Evolutionary conservation across 192 early-diverging fungal genomes (phyloP).

Genomic region (Spizellomyces punctatus): DNA sequence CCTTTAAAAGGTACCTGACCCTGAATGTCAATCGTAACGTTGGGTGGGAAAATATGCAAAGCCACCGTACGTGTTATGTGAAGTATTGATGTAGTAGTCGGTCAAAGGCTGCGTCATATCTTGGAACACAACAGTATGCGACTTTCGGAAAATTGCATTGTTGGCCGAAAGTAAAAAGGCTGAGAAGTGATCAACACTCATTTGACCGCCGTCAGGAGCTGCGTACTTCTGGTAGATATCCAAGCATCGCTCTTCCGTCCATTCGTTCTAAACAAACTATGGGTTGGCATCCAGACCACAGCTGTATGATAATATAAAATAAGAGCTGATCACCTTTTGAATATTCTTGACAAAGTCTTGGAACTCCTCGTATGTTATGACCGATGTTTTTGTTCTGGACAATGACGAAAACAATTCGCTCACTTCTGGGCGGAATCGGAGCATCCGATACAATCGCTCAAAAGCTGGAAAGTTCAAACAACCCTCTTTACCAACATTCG

Average conservation of each 20-base stretch:
- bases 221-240: slow-evolving; percentile 63
- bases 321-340: slow-evolving; percentile 56
- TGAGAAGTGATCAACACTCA: slow-evolving; percentile 68
- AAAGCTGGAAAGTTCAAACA: slow-evolving; percentile 59
- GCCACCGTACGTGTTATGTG: slow-evolving; percentile 78
- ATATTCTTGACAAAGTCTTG: slow-evolving; percentile 48
- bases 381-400: slow-evolving; percentile 29
- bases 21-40: not conserved
- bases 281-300: not conserved
- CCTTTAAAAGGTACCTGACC: slow-evolving; percentile 68
- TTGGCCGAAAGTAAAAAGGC: slow-evolving; percentile 67
- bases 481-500: slow-evolving; percentile 53
- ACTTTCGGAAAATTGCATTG: slow-evolving; percentile 59
- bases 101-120: slow-evolving; percentile 72
- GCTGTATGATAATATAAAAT: slow-evolving; percentile 19
- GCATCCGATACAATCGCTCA: slow-evolving; percentile 59
- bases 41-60: not conserved
- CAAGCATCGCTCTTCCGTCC: slow-evolving; percentile 50
- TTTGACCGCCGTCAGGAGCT: slow-evolving; percentile 39
- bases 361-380: slow-evolving; percentile 58
- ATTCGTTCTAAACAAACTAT: slow-evolving; percentile 31
- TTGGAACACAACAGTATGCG: slow-evolving; percentile 52
- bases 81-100: slow-evolving; percentile 84
- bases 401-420: slow-evolving; percentile 54
- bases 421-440: slow-evolving; percentile 66